Evolutionary conservation across 2,329 filamentous ascomycete genomes (phyloP), one percentile per base, ranked within the genome.

Genomic region (Sclerotinia nivalis): DNA sequence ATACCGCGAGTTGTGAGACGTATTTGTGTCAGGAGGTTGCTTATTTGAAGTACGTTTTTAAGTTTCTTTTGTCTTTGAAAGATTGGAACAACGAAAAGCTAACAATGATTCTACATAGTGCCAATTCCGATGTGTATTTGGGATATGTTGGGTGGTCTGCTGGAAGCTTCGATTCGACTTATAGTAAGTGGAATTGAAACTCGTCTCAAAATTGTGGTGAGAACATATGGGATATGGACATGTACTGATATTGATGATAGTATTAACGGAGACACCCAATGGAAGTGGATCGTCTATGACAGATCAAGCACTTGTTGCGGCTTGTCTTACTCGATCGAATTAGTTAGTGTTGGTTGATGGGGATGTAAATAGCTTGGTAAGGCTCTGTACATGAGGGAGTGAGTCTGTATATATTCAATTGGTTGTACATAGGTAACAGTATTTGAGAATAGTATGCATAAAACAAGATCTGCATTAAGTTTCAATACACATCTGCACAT

Each of bases 121-220:
- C 71, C 12, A 81, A 81, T 49, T 74, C 75, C 8, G 80, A 80
- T 71, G 79, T 80, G 4, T 82, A 79, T 66, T 69, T 81, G 12
- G 81, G 80, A 12, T 82, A 78, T 67, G 71, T 80, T 43, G 79
- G 77, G 31, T 82, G 81, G 80, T 70, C 76, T 12, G 80, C 80
- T 34, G 80, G 80, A 28, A 75, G 75, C 22, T 82, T 80, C 40
- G 69, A 67, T 15, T 31, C 67, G 0, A 74, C 68, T 2, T 78
- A 78, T 59, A 64, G 71, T 74, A 70, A 70, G 71, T 47, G 59
- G 49, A 34, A n/a, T 25, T 7, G 12, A 58, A n/a, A 13, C 34
- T 2, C 55, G 10, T 9, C 20, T 2, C 10, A 18, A 43, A 18
- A 18, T 40, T 45, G 4, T 52, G 22, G 18, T 25, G 25, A 10